A percentile compares a stretch with the other conserved stretches of the same genome.
phyloP scores from a whole-genome alignment of 2,329 filamentous ascomycete genomes.

The Mollisia scopiformis region DNA sequence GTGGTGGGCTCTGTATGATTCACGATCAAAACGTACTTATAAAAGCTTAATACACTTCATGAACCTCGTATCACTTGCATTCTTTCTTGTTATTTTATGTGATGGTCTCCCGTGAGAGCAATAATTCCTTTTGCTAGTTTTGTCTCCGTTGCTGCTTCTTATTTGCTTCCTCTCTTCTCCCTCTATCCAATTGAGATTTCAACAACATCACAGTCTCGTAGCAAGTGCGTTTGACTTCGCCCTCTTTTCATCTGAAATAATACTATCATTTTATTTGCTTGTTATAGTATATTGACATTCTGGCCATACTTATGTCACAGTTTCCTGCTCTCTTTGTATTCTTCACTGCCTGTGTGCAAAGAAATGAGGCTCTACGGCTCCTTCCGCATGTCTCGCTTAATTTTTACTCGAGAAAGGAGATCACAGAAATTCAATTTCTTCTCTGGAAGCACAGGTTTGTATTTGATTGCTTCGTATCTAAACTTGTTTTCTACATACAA shows the following conservation, averaged over 20 bases:
- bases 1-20: not conserved
- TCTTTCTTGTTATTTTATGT: not conserved
- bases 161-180: too few relatives aligned
- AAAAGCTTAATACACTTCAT: not conserved
- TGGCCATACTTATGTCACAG: too few relatives aligned
- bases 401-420: not conserved
- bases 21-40: not conserved
- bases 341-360: not conserved
- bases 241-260: too few relatives aligned
- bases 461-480: too few relatives aligned
- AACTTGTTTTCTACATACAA: too few relatives aligned
- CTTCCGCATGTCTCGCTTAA: not conserved
- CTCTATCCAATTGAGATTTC: too few relatives aligned
- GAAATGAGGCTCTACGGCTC: not conserved
- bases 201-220: too few relatives aligned
- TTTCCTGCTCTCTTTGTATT: too few relatives aligned
- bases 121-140: not conserved
- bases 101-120: not conserved
- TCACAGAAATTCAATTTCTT: not conserved
- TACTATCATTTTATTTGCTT: too few relatives aligned
- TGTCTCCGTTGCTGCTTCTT: not conserved
- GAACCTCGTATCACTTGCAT: not conserved
- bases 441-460: too few relatives aligned
- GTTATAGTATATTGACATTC: too few relatives aligned
- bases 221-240: too few relatives aligned